Evolutionary conservation across 441 rosid species (phyloP).

Genomic region (Erodium moschatum): DNA sequence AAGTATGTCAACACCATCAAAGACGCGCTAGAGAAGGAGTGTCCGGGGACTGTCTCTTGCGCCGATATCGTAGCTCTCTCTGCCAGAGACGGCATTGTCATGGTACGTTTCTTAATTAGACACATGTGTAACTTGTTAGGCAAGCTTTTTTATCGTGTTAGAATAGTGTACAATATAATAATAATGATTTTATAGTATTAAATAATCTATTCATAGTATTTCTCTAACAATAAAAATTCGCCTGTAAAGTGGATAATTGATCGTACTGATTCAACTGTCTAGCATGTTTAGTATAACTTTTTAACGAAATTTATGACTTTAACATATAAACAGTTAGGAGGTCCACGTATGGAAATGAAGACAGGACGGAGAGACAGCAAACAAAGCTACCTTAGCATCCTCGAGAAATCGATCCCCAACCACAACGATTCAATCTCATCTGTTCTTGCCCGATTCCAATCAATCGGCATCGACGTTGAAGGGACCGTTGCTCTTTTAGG

Average conservation of each 20-base stretch:
- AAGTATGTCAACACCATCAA: constrained; percentile 63
- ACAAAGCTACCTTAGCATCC: constrained; percentile 40
- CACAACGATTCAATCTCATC: constrained; percentile 57
- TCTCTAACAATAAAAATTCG: too few species aligned
- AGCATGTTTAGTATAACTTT: too few species aligned
- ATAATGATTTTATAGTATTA: too few species aligned
- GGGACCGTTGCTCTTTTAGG: constrained; percentile 71
- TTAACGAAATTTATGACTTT: too few species aligned
- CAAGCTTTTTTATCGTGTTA: too few species aligned
- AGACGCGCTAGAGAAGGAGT: constrained; percentile 62
- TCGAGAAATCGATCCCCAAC: constrained; percentile 45
- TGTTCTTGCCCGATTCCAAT: constrained; percentile 52
- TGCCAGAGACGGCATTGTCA: constrained; percentile 70
- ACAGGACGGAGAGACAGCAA: constrained; percentile 69
- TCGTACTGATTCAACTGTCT: too few species aligned
- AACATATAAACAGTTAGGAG: constrained; percentile 36
- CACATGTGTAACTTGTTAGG: too few species aligned
- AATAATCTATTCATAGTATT: too few species aligned
- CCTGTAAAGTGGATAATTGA: too few species aligned
- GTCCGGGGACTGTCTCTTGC: constrained; percentile 75
- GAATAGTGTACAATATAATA: too few species aligned
- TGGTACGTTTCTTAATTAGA: constrained; percentile 25
- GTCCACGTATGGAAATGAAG: constrained; percentile 70
- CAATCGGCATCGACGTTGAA: constrained; percentile 54
- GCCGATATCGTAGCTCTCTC: constrained; percentile 80